A percentile compares a stretch with the other conserved stretches of the same genome.
Conservation (phyloP, 768 basidiomycete species). For the Filobasidium wieringae region DNA sequence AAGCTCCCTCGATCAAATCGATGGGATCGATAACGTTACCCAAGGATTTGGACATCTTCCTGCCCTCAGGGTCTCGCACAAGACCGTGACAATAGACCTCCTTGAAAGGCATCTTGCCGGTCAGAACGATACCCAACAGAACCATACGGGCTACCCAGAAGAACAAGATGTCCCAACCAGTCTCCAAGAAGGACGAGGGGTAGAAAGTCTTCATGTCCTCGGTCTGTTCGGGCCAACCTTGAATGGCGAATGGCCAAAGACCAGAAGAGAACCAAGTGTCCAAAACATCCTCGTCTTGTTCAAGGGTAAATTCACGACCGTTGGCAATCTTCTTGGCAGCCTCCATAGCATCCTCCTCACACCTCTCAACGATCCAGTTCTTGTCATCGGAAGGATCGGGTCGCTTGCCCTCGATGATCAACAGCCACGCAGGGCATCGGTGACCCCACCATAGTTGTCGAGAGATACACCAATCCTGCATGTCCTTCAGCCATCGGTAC, state of each 20-base stretch:
- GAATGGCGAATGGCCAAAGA: conserved; percentile 92
- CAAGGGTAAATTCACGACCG: conserved; percentile 57
- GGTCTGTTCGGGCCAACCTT: conserved; percentile 97
- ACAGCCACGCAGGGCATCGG: conserved; percentile 85
- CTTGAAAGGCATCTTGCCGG: conserved; percentile 80
- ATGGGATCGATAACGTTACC: conserved; percentile 97
- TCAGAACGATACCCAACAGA: conserved; percentile 76
- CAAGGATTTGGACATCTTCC: conserved; percentile 97
- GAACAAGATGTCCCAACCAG: conserved; percentile 99
- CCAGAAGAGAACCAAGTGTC: conserved; percentile 99
- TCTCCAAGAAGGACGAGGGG: conserved; percentile 82
- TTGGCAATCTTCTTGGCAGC: conserved; percentile 55
- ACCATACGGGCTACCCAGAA: conserved; percentile 99
- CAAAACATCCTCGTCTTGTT: conserved; percentile 92
- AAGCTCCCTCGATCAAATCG: conserved; percentile 78
- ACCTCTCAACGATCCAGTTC: conserved; percentile 85
- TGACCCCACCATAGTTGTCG: conserved; percentile 99
- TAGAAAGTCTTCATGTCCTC: conserved; percentile 69
- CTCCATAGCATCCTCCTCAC: conserved; percentile 64
- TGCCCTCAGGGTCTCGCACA: conserved; percentile 95
- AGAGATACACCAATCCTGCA: conserved; percentile 99
- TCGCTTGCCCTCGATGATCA: conserved; percentile 63
- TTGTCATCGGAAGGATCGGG: conserved; percentile 58
- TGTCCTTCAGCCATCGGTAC: conserved; percentile 88
- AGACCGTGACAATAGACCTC: conserved; percentile 97